A percentile compares a stretch with the other conserved stretches of the same genome.
Evolutionary conservation across 2,329 filamentous ascomycete species (phyloP).

Genomic region (Emmonsia crescens): DNA sequence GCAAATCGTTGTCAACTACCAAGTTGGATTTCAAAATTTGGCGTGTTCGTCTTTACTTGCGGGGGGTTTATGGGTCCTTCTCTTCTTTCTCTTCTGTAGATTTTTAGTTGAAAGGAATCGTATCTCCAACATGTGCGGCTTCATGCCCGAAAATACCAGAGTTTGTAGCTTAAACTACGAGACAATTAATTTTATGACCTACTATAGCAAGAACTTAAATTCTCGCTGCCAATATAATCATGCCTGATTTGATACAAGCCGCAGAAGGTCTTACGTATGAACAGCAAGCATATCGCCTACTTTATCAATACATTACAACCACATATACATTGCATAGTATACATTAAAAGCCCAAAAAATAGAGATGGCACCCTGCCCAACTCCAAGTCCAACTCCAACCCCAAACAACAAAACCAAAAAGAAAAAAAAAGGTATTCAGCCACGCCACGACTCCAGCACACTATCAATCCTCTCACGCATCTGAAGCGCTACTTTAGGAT

Average conservation of each 20-base stretch:
- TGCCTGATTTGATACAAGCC: neutral
- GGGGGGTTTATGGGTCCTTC: neutral
- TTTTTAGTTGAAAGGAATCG: neutral
- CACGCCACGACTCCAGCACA: neutral
- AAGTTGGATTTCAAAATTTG: neutral
- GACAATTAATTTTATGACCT: neutral
- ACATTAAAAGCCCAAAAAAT: neutral
- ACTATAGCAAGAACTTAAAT: neutral
- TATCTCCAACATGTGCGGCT: neutral
- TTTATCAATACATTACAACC: neutral
- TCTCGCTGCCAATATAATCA: neutral
- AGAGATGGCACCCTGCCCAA: neutral
- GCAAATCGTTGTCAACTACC: neutral
- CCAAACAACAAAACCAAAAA: neutral
- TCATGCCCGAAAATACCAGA: neutral
- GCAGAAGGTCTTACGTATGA: neutral
- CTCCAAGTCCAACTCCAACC: neutral
- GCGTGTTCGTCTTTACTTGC: neutral
- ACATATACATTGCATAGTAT: neutral
- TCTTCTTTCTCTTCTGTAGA: neutral
- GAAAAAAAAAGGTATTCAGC: neutral
- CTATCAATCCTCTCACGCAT: neutral
- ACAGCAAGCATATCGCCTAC: neutral
- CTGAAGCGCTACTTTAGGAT: neutral
- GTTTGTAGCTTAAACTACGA: neutral